Evolutionary conservation across 1,284 basidiomycete genomes (phyloP).

Genomic region (Porogramme epimiltina): DNA sequence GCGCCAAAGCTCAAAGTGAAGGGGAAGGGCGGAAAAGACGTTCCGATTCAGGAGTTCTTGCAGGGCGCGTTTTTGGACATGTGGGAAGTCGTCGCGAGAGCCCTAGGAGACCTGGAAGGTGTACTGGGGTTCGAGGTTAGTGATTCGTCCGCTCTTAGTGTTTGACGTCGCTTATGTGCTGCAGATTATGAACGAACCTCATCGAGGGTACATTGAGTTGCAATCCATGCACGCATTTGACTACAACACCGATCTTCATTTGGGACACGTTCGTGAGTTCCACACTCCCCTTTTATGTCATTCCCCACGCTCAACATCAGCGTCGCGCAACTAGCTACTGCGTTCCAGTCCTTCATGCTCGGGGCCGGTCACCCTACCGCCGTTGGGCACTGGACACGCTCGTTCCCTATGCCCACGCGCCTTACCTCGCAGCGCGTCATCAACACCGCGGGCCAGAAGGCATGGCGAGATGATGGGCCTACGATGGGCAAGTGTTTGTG

Average conservation of each 20-base stretch:
- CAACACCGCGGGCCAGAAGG: constrained; percentile 59
- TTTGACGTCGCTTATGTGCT: not conserved
- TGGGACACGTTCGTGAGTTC: constrained; percentile 77
- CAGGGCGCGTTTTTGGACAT: constrained; percentile 84
- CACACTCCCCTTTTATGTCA: not conserved
- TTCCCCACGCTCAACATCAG: too few species aligned
- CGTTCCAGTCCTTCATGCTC: constrained; percentile 84
- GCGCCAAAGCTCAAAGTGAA: constrained; percentile 72
- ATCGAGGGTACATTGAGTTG: constrained; percentile 88
- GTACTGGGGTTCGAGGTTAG: constrained; percentile 88
- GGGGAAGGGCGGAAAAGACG: constrained; percentile 45
- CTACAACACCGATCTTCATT: constrained; percentile 93
- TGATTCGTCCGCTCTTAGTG: not conserved
- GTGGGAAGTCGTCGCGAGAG: constrained; percentile 70
- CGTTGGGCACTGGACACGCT: constrained; percentile 77
- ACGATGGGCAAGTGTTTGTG: constrained; percentile 78
- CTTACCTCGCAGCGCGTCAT: constrained; percentile 57
- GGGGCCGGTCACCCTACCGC: constrained; percentile 77
- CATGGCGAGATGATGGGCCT: constrained; percentile 73
- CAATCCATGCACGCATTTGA: constrained; percentile 86
- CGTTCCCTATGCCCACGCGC: constrained; percentile 84
- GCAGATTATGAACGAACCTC: constrained; percentile 95
- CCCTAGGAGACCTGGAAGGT: constrained; percentile 74
- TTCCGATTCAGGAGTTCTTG: constrained; percentile 81
- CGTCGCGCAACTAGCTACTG: constrained; percentile 53